These are phyloP conservation scores for Yamadazyma atlantica DNA, from an alignment of 1,139 yeast species.

Conservation along the genomic window DNA sequence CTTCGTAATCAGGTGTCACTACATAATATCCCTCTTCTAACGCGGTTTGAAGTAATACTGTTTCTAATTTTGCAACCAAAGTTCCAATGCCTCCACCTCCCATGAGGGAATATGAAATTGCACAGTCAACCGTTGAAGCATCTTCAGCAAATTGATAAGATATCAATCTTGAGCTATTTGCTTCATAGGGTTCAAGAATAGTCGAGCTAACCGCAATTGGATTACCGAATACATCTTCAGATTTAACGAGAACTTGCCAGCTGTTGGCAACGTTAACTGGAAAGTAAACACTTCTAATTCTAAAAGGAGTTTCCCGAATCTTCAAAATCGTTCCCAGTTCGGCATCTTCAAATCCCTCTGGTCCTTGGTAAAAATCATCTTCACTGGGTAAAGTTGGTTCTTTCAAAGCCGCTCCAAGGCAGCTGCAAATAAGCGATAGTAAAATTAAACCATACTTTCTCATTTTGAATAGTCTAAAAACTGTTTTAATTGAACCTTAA, in stretches of 20 bases:
- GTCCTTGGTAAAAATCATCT: conserved; percentile 24
- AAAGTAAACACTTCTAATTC: conserved; percentile 16
- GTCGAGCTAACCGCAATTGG: conserved; percentile 33
- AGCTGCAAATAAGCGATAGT: no score
- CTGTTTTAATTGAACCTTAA: no score
- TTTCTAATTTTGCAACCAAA: conserved; percentile 23
- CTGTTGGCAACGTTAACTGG: conserved; percentile 23
- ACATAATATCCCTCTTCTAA: conserved; percentile 31
- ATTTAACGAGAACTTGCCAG: conserved; percentile 34
- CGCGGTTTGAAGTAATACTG: conserved; percentile 24
- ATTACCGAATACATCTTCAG: conserved; percentile 29
- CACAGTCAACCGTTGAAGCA: conserved; percentile 27
- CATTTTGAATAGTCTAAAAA: no score
- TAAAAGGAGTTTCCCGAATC: conserved; percentile 22
- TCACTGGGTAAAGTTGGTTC: conserved; percentile 10
- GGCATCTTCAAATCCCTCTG: conserved; percentile 20
- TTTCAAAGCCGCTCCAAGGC: no score
- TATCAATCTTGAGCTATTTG: conserved; percentile 26
- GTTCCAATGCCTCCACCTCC: conserved; percentile 23
- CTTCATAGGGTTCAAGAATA: conserved; percentile 30
- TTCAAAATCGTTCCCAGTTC: conserved; percentile 22
- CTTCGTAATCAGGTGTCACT: conserved; percentile 36
- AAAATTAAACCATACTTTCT: no score
- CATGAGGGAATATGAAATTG: conserved; percentile 30
- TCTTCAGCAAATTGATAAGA: conserved; percentile 36